Percentiles rank a stretch among this genome's conserved stretches.
Conservation (phyloP, 2,329 filamentous ascomycete genomes). For the Nothomitra cinnamomea region DNA sequence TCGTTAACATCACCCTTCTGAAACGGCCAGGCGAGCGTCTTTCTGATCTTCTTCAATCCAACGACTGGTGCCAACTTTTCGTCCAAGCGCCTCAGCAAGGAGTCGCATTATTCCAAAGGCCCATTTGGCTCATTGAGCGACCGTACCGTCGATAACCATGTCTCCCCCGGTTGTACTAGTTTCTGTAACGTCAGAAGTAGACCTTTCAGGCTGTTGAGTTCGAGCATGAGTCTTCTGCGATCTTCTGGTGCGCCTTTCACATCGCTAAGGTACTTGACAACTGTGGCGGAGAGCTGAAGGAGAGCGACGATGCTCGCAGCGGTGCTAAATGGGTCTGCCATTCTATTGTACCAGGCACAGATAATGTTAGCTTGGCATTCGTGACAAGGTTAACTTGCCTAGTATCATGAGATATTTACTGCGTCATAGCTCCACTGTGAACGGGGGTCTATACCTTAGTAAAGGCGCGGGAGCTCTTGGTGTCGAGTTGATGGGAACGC, state of each 20-base stretch:
- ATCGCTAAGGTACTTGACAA: slow-evolving; percentile 4
- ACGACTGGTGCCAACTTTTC: slow-evolving; percentile 5
- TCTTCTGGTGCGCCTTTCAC: slow-evolving; percentile 6
- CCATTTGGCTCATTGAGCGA: slow-evolving; percentile 7
- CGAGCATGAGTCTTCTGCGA: neutral
- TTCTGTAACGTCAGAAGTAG: neutral
- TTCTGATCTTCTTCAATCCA: slow-evolving; percentile 4
- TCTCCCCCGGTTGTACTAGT: neutral
- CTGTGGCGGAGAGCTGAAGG: slow-evolving; percentile 5
- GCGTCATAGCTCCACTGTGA: too few species aligned
- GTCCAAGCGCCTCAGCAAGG: slow-evolving; percentile 6
- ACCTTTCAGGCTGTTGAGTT: neutral
- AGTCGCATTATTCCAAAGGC: slow-evolving; percentile 7
- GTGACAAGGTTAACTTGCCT: too few species aligned
- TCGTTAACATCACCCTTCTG: slow-evolving; percentile 9
- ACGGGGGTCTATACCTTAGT: too few species aligned
- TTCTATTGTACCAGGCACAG: too few species aligned
- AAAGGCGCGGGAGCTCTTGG: too few species aligned
- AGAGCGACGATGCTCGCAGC: slow-evolving; percentile 8
- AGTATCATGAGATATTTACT: too few species aligned
- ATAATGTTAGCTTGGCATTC: too few species aligned
- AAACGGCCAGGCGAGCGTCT: slow-evolving; percentile 9
- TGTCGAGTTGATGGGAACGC: too few species aligned
- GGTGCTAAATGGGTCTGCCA: slow-evolving; percentile 8
- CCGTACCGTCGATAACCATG: slow-evolving; percentile 2